phyloP scores from a whole-genome alignment of 345 rosid genomes.

The Brassica cretica region DNA sequence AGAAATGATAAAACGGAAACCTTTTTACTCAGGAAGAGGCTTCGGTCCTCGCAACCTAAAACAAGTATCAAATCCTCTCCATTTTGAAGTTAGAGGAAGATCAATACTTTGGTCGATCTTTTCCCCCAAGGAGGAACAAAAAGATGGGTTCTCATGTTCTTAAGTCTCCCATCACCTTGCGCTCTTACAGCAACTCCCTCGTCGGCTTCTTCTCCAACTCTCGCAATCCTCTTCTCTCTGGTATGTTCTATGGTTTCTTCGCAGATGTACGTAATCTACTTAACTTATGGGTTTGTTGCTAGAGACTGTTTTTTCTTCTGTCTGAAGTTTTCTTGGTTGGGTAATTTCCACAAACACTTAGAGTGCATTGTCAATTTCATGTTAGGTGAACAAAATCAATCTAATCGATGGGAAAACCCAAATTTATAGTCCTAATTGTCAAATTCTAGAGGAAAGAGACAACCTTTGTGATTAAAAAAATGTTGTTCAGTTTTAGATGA shows the following conservation, averaged over 20 bases:
- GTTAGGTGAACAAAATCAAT: background rate
- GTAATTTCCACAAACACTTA: conserved; percentile 41
- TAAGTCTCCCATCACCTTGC: conserved; percentile 45
- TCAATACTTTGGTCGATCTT: background rate
- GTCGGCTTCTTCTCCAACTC: conserved; percentile 40
- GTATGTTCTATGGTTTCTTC: conserved; percentile 21
- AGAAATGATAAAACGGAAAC: background rate
- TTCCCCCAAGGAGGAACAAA: background rate
- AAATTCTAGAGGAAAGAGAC: background rate
- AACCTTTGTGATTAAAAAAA: background rate
- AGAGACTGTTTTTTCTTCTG: background rate
- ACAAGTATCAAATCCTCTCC: background rate
- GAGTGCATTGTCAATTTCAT: conserved; percentile 14
- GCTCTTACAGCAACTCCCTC: conserved; percentile 38
- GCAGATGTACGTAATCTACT: background rate
- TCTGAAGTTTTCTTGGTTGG: background rate
- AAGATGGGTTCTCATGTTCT: conserved; percentile 53
- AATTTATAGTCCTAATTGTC: background rate
- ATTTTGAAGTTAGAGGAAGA: background rate
- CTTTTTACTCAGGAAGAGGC: background rate
- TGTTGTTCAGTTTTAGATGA: background rate
- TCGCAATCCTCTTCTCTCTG: conserved; percentile 35
- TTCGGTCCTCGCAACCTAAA: background rate
- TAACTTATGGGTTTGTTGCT: background rate
- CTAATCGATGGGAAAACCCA: background rate